phyloP scores from a whole-genome alignment of 371 early-diverging fungal species.

The Lichtheimia ramosa region DNA sequence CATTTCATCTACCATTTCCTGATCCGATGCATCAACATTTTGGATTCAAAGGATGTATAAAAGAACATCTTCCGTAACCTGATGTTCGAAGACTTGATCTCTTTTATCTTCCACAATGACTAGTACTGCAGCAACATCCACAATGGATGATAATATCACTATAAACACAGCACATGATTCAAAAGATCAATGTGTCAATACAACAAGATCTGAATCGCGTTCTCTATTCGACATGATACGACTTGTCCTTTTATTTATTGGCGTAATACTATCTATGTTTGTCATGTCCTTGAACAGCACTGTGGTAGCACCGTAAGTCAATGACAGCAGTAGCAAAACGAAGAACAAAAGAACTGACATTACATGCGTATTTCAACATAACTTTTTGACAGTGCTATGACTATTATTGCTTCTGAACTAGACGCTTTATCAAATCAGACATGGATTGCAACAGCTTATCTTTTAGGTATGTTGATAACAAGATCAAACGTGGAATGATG shows the following conservation, averaged over 20 bases:
- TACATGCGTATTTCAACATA: no score
- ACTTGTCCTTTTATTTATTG: neutral
- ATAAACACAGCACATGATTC: neutral
- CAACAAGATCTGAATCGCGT: neutral
- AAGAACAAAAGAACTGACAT: no score
- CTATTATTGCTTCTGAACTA: slow-evolving; percentile 8
- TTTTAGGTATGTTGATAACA: slow-evolving; percentile 8
- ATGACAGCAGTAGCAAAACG: no score
- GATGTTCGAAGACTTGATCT: no score
- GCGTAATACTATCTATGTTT: slow-evolving; percentile 40
- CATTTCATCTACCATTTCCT: no score
- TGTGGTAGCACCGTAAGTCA: slow-evolving; percentile 67
- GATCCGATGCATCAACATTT: no score
- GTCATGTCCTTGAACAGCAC: slow-evolving; percentile 75
- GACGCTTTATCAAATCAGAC: slow-evolving; percentile 9
- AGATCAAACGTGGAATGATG: no score
- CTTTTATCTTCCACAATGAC: no score
- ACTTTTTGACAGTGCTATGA: slow-evolving; percentile 19
- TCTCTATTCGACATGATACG: neutral
- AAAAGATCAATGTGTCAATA: neutral
- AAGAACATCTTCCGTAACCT: no score
- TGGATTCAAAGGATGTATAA: no score
- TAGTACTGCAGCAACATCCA: no score
- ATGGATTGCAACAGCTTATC: slow-evolving; percentile 31
- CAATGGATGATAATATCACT: no score